Evolutionary conservation across 2,329 filamentous ascomycete species (phyloP).

Genomic region (Penicillium expansum): DNA sequence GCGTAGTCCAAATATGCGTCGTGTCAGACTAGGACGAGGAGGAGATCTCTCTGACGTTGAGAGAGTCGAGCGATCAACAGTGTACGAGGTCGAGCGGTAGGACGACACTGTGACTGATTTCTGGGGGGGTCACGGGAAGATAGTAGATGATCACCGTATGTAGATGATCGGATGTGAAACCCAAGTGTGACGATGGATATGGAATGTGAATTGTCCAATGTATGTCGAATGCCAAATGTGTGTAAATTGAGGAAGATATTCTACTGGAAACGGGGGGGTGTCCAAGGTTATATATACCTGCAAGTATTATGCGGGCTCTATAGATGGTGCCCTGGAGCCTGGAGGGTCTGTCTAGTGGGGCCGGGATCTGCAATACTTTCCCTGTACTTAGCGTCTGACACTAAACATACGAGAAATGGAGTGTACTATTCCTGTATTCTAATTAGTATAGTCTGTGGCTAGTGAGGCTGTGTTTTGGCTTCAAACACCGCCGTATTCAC

Average conservation of each 20-base stretch:
- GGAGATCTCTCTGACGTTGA: slow-evolving; percentile 22
- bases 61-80: slow-evolving; percentile 20
- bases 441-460: slow-evolving; percentile 9
- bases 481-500: slow-evolving; percentile 17
- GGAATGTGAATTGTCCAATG: neutral
- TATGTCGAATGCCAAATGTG: neutral
- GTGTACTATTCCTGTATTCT: neutral
- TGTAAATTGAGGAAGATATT: neutral
- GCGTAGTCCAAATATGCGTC: slow-evolving; percentile 20
- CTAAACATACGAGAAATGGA: neutral
- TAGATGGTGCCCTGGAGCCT: slow-evolving; percentile 16
- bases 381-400: slow-evolving; percentile 7
- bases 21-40: slow-evolving; percentile 12
- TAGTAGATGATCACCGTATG: slow-evolving; percentile 12
- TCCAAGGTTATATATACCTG: neutral
- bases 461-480: slow-evolving; percentile 14
- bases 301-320: slow-evolving; percentile 1
- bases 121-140: slow-evolving; percentile 15
- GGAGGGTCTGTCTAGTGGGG: slow-evolving; percentile 2
- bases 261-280: neutral
- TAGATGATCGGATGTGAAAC: slow-evolving; percentile 3
- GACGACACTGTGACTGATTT: slow-evolving; percentile 33
- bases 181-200: neutral
- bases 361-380: slow-evolving; percentile 5
- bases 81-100: slow-evolving; percentile 24